Evolutionary conservation across 192 early-diverging fungal species (phyloP), one percentile per base, ranked within the genome.

Genomic region (Coemansia sp.): DNA sequence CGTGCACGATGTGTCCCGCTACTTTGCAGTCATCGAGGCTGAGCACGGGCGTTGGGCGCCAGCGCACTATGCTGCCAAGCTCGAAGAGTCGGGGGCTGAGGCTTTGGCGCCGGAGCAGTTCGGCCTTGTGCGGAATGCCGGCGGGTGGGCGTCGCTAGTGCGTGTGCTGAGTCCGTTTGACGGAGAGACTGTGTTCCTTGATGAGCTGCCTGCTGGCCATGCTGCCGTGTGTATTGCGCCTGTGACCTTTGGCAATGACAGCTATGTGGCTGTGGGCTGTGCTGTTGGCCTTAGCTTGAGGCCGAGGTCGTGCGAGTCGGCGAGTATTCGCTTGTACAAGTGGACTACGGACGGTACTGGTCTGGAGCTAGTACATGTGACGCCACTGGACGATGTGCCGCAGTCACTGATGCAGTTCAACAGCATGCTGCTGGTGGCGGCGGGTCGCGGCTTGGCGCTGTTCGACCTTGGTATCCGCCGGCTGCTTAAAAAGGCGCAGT

Each of bases 391-490:
- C 49, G 95, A 90, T 43, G 87, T 94, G 13, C 96, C 97, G 12
- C 85, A 91, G 54, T 93, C 94, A 5, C 69, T 99, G 33, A 80
- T 90, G 38, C 77, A 88, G 22, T 98, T 99, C 87, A 92, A 93
- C 73, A 97, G 97, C 16, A 80, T 90, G 27, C 80, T 98, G 40
- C 76, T 97, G 40, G 98, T 95, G n/a, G 95, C 92, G 29, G 83
- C 95, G 70, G 97, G 97, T 34, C 89, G 90, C 75, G 85, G 87
- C 0, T 83, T 99, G 34, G 89, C 96, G 9, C 93, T 99, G 51
- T 99, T 98, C 71, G 97, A 95, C 73, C 64, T 97, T 33, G 98
- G 98, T 18, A 92, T 91, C 73, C 90, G 91, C 73, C 94, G 93
- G 76, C 76, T 99, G 75, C 89, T 99, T 31, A 78, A 91, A 64